Conservation (phyloP, 208 protist species). For the Naegleria fowleri region DNA sequence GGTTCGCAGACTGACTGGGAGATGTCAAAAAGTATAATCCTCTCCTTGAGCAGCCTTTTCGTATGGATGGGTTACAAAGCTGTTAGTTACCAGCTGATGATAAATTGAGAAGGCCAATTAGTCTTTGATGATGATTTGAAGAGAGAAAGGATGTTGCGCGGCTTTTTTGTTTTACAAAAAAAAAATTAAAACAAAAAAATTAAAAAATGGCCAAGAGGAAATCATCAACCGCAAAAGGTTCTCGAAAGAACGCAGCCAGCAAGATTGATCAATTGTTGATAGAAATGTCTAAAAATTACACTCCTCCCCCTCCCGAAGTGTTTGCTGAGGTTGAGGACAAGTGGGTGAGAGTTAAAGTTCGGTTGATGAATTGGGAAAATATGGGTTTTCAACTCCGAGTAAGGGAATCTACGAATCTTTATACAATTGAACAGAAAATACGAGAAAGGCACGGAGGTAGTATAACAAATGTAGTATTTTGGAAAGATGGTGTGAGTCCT, state of each 20-base stretch:
- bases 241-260: background rate
- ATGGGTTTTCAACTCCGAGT: background rate
- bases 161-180: too few species aligned
- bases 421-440: conserved; percentile 15
- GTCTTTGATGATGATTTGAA: too few species aligned
- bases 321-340: background rate
- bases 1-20: too few species aligned
- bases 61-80: too few species aligned
- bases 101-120: too few species aligned
- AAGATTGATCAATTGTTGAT: background rate
- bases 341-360: background rate
- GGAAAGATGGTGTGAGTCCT: background rate
- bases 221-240: background rate
- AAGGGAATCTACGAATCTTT: background rate
- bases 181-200: background rate
- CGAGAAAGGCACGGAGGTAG: background rate
- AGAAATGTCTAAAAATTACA: background rate
- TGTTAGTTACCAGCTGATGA: too few species aligned
- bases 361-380: conserved; percentile 12
- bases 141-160: too few species aligned
- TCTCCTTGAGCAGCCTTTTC: too few species aligned
- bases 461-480: background rate
- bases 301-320: background rate
- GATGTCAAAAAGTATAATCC: too few species aligned
- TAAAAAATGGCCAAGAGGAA: background rate